Conservation (phyloP, 805 yeast species). For the Wickerhamomyces hampshirensis region DNA sequence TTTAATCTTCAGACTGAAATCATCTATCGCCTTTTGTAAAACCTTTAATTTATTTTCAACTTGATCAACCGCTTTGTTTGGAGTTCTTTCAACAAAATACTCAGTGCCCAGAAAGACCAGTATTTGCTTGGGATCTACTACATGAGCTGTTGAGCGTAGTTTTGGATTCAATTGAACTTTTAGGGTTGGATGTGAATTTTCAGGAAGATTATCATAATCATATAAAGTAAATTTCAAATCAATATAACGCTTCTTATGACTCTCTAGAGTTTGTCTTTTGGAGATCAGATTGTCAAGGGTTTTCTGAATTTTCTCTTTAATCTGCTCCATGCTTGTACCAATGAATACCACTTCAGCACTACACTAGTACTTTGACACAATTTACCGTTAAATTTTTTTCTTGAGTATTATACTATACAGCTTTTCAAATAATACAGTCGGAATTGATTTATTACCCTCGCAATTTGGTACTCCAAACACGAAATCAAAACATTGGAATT, state of each 20-base stretch:
- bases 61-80: conserved; percentile 27
- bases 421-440: too few relatives aligned
- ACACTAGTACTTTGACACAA: not conserved
- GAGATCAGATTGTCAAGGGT: conserved; percentile 7
- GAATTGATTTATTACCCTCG: too few relatives aligned
- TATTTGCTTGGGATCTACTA: conserved; percentile 19
- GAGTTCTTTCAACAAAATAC: conserved; percentile 33
- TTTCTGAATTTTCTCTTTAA: conserved; percentile 5
- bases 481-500: conserved; percentile 1
- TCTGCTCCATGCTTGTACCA: conserved; percentile 12
- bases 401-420: too few relatives aligned
- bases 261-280: conserved; percentile 8
- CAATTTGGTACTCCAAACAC: too few relatives aligned
- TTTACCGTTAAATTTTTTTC: not conserved
- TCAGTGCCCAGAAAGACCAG: conserved; percentile 36
- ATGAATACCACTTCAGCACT: not conserved
- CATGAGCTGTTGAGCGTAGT: conserved; percentile 16
- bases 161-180: conserved; percentile 17
- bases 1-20: conserved; percentile 34
- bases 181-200: conserved; percentile 10
- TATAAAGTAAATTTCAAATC: conserved; percentile 18
- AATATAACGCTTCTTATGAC: conserved; percentile 18
- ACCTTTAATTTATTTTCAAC: conserved; percentile 25
- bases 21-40: conserved; percentile 34
- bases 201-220: conserved; percentile 12